phyloP scores from a whole-genome alignment of 371 early-diverging fungal species.

The Choanephora cucurbitarum region DNA sequence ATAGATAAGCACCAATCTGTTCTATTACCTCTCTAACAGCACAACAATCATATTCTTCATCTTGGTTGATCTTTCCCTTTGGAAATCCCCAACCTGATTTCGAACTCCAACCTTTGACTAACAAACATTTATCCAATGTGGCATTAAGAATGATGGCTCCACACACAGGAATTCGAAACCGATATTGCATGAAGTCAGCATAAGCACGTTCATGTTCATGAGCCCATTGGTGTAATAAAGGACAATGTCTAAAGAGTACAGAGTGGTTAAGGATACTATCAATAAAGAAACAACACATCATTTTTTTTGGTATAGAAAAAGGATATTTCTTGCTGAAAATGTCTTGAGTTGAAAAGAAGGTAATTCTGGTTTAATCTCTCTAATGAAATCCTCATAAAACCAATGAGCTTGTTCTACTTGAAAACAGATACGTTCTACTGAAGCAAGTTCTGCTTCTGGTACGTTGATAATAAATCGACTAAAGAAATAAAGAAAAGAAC shows the following conservation, averaged over 20 bases:
- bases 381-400: constrained; percentile 99
- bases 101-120: constrained; percentile 92
- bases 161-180: constrained; percentile 97
- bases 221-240: constrained; percentile 85
- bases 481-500: constrained; percentile 6
- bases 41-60: constrained; percentile 90
- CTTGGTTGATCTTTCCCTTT: constrained; percentile 98
- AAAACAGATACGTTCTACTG: constrained; percentile 95
- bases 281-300: too few relatives aligned
- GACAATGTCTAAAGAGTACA: constrained; percentile 84
- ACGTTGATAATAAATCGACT: constrained; percentile 98
- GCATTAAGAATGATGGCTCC: constrained; percentile 97
- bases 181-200: constrained; percentile 93
- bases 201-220: constrained; percentile 87
- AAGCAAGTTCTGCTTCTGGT: constrained; percentile 88
- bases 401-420: constrained; percentile 99
- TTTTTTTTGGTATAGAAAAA: too few relatives aligned
- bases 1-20: too few relatives aligned
- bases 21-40: constrained; percentile 85
- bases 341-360: constrained; percentile 82
- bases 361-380: constrained; percentile 77
- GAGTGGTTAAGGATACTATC: constrained; percentile 30
- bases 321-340: constrained; percentile 77
- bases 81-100: constrained; percentile 96
- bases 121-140: constrained; percentile 79